A percentile compares a stretch with the other conserved stretches of the same genome.
Evolutionary conservation across 2,329 filamentous ascomycete species (phyloP).

Genomic region (Fusarium graminum): DNA sequence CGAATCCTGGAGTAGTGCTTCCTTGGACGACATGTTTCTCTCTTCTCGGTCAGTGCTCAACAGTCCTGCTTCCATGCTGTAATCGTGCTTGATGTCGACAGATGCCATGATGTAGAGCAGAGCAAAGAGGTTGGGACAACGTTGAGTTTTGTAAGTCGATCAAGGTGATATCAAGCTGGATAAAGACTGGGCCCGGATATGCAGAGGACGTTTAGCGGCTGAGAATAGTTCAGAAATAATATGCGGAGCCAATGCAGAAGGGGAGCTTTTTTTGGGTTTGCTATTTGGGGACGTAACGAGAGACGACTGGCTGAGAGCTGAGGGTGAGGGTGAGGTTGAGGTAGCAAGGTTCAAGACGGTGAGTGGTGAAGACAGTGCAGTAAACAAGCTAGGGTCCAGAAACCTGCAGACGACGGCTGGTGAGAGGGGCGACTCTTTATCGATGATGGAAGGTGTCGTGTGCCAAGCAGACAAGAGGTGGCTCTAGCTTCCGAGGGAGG

Average conservation of each 20-base stretch:
- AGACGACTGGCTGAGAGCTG: conserved; percentile 44
- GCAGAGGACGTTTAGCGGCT: conserved; percentile 45
- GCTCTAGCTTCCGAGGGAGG: conserved; percentile 42
- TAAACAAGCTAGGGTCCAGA: conserved; percentile 35
- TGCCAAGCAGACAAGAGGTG: conserved; percentile 43
- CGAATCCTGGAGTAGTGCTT: conserved; percentile 46
- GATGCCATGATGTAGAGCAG: conserved; percentile 39
- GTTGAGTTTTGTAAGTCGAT: conserved; percentile 47
- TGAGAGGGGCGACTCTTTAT: conserved; percentile 47
- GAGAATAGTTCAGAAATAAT: conserved; percentile 39
- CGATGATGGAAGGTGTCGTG: conserved; percentile 48
- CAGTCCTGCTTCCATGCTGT: conserved; percentile 51
- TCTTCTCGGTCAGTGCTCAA: conserved; percentile 49
- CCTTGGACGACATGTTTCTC: conserved; percentile 48
- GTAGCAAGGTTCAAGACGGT: conserved; percentile 38
- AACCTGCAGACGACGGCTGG: conserved; percentile 41
- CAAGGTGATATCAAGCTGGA: conserved; percentile 39
- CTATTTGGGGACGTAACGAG: conserved; percentile 36
- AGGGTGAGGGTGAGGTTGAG: conserved; percentile 40
- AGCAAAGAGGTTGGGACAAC: conserved; percentile 28
- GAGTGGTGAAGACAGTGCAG: conserved; percentile 41
- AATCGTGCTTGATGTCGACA: conserved; percentile 46
- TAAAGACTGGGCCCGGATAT: conserved; percentile 38
- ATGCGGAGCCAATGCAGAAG: conserved; percentile 40
- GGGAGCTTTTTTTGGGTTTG: conserved; percentile 42